Evolutionary conservation across 2,329 filamentous ascomycete species (phyloP).

Genomic region (Microcyclospora tardicrescens): DNA sequence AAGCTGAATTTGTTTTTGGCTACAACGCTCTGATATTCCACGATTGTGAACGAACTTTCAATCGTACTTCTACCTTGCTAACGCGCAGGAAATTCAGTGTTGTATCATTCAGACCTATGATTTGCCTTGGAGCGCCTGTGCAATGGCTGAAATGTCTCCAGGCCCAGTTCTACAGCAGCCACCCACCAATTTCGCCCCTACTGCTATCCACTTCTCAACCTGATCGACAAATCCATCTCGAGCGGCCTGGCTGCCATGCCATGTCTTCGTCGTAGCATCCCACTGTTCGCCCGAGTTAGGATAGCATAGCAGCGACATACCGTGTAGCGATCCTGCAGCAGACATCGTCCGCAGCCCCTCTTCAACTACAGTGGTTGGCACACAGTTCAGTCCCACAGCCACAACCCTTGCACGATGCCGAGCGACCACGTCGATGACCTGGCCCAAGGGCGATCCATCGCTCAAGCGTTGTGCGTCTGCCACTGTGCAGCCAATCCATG

Average conservation of each 20-base stretch:
- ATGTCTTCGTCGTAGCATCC: conserved; percentile 28
- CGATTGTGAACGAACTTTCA: too few species aligned
- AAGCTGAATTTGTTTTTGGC: too few species aligned
- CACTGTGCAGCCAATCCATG: conserved; percentile 33
- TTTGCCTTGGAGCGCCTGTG: conserved; percentile 10
- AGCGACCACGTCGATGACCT: conserved; percentile 22
- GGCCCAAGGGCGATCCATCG: conserved; percentile 28
- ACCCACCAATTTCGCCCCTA: conserved; percentile 31
- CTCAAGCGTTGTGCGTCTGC: conserved; percentile 24
- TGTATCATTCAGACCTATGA: too few species aligned
- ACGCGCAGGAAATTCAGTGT: too few species aligned
- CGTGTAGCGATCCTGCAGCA: conserved; percentile 9
- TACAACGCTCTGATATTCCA: too few species aligned
- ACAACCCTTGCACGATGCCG: conserved; percentile 21
- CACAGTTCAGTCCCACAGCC: conserved; percentile 35
- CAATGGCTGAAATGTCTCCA: conserved; percentile 26
- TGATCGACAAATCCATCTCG: conserved; percentile 19
- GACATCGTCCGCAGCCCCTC: conserved; percentile 22
- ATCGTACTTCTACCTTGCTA: too few species aligned
- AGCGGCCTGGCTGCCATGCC: conserved; percentile 15
- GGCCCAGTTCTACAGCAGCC: conserved; percentile 37
- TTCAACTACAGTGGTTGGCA: conserved; percentile 23
- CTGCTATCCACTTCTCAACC: conserved; percentile 19
- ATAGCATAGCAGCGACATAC: conserved; percentile 20
- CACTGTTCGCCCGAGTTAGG: conserved; percentile 37